Evolutionary conservation across 345 rosid genomes (phyloP).

Genomic region (Boechera divaricarpa): DNA sequence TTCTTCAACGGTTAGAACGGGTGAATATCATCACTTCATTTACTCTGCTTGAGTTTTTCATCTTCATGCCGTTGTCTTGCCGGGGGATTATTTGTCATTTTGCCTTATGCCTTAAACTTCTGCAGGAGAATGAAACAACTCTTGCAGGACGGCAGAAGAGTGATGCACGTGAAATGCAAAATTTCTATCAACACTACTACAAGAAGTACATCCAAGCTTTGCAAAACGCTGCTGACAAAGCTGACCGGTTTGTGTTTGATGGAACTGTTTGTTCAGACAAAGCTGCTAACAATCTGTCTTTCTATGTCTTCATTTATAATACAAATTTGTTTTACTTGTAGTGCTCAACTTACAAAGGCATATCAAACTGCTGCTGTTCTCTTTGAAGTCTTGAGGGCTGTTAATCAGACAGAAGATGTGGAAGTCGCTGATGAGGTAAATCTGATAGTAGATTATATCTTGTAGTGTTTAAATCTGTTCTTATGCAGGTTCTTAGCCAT

Average conservation of each 20-base stretch:
- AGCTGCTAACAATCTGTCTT: not conserved
- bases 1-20: slow-evolving; percentile 78
- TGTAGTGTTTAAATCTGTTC: slow-evolving; percentile 7
- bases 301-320: slow-evolving; percentile 2
- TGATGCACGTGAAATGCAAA: slow-evolving; percentile 95
- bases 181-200: slow-evolving; percentile 84
- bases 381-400: slow-evolving; percentile 77
- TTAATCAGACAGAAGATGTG: slow-evolving; percentile 70
- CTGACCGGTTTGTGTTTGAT: slow-evolving; percentile 59
- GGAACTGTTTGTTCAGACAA: not conserved
- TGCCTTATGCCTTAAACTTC: slow-evolving; percentile 1
- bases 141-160: slow-evolving; percentile 79
- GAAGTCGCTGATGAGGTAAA: slow-evolving; percentile 77
- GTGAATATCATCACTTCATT: slow-evolving; percentile 46
- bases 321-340: slow-evolving; percentile 30
- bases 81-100: not conserved
- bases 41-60: slow-evolving; percentile 24
- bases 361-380: slow-evolving; percentile 84
- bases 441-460: slow-evolving; percentile 9
- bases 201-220: slow-evolving; percentile 87
- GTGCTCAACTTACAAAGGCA: slow-evolving; percentile 80
- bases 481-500: not conserved
- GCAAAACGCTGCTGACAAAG: slow-evolving; percentile 86
- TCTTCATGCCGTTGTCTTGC: not conserved
- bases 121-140: slow-evolving; percentile 90